Evolutionary conservation across 352 stramenopile species (phyloP), one percentile per base, ranked within the genome.

Genomic region (Blastocystis sp.): DNA sequence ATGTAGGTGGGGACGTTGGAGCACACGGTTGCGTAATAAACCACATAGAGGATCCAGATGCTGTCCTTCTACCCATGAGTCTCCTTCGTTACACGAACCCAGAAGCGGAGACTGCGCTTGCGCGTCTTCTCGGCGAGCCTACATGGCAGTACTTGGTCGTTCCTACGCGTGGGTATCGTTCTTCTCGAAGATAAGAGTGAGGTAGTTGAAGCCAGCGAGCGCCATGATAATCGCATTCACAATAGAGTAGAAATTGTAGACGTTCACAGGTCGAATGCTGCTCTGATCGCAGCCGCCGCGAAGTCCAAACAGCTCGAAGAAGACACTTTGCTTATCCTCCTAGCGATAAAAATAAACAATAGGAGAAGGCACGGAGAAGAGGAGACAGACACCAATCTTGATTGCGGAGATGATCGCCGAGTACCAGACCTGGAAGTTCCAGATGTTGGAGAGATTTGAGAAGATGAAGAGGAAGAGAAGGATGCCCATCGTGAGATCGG

Each of bases 401-500:
- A 65, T 0, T 4, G 40, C 46, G 24, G 40, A 63, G 24, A 81
- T 32, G 6, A 81, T 29, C 16, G 69, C 42, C 6, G 69, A 81
- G 40, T 81, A 81, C 21, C 54, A 40, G 29, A 81, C 49, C 53
- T 81, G 69, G 51, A 81, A 63, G 21, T 40, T 64, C 69, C 69
- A 81, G 53, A 81, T 54, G 1, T 81, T 81, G 16, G 27, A 32
- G 34, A 64, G 63, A n/a, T 81, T 81, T 6, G 69, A 29, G 51
- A 81, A 81, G n/a, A 81, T 21, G 53, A 81, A 81, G 48, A 81
- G 40, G 69, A 81, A 64, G n/a, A 81, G 49, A 9, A 81, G 69
- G 38, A 81, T 81, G 27, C 48, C 69, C 51, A 81, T 48, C 16
- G 69, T 81, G 16, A 81, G 29, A 64, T 81, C 69, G 32, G 69